Percentiles rank a stretch among this genome's conserved stretches.
Conservation (phyloP, 768 basidiomycete genomes). For the Pulveroboletus sp. region DNA sequence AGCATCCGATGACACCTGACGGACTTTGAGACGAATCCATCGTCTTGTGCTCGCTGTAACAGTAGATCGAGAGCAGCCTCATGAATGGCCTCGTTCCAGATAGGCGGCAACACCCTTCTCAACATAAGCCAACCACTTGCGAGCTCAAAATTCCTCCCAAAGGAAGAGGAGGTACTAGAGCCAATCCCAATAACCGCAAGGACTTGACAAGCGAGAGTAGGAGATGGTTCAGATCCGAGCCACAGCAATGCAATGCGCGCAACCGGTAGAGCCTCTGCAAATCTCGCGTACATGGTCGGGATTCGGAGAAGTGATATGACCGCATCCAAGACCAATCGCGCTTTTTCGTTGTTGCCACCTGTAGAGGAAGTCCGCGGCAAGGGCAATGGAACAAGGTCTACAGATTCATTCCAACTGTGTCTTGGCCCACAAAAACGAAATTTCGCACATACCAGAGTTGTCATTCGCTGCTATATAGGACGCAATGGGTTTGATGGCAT, state of each 20-base stretch:
- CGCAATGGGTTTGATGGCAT: conserved; percentile 78
- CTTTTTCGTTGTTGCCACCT: conserved; percentile 43
- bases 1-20: conserved; percentile 65
- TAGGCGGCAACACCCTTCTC: conserved; percentile 57
- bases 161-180: conserved; percentile 52
- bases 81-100: conserved; percentile 69
- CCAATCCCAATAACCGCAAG: conserved; percentile 56
- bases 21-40: conserved; percentile 18
- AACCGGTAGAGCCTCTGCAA: conserved; percentile 68
- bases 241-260: conserved; percentile 76
- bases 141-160: conserved; percentile 77
- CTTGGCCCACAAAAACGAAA: not conserved
- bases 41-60: conserved; percentile 39
- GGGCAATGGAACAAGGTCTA: conserved; percentile 4
- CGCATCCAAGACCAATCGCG: conserved; percentile 60
- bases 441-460: conserved; percentile 48
- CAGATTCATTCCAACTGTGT: not conserved
- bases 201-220: conserved; percentile 53
- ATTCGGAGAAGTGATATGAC: conserved; percentile 59
- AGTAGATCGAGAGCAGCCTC: conserved; percentile 65
- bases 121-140: conserved; percentile 81
- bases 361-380: conserved; percentile 14
- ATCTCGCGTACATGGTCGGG: conserved; percentile 58
- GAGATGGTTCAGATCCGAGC: conserved; percentile 69
- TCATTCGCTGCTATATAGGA: conserved; percentile 83